Conservation (phyloP, 2,329 filamentous ascomycete genomes). For the Fusarium sp. region DNA sequence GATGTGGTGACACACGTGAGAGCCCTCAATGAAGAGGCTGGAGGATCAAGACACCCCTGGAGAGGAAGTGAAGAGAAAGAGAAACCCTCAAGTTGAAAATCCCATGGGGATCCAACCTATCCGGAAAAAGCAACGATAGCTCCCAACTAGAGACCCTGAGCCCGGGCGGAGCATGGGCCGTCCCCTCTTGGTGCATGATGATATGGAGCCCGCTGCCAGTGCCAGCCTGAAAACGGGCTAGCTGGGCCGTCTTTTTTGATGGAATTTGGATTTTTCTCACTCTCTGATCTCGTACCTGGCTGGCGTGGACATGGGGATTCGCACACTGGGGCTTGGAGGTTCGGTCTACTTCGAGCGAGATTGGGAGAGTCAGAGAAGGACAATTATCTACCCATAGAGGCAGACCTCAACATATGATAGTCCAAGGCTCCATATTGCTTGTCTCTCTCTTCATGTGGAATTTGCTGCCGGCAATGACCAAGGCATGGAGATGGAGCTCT, state of each 20-base stretch:
- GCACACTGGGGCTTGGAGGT: constrained; percentile 1
- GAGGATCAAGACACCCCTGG: background rate
- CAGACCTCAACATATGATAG: background rate
- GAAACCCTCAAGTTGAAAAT: background rate
- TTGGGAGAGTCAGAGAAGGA: constrained; percentile 2
- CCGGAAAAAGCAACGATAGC: constrained; percentile 26
- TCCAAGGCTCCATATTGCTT: background rate
- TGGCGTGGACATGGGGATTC: constrained; percentile 12
- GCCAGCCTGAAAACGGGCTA: constrained; percentile 15
- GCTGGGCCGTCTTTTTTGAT: background rate
- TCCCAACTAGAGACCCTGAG: constrained; percentile 16
- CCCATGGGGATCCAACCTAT: background rate
- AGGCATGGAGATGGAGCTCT: constrained; percentile 9
- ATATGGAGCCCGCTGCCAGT: constrained; percentile 13
- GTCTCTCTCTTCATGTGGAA: background rate
- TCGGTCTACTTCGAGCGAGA: background rate
- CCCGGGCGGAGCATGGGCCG: constrained; percentile 16
- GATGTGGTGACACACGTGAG: background rate
- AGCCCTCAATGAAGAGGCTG: background rate
- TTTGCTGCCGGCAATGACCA: constrained; percentile 7
- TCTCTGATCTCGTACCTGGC: constrained; percentile 14
- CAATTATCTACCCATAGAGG: background rate
- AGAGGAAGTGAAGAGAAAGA: background rate
- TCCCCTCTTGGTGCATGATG: constrained; percentile 8
- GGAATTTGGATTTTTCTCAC: constrained; percentile 4